Evolutionary conservation across 208 protist species (phyloP).

Genomic region (Leishmania arabica): DNA sequence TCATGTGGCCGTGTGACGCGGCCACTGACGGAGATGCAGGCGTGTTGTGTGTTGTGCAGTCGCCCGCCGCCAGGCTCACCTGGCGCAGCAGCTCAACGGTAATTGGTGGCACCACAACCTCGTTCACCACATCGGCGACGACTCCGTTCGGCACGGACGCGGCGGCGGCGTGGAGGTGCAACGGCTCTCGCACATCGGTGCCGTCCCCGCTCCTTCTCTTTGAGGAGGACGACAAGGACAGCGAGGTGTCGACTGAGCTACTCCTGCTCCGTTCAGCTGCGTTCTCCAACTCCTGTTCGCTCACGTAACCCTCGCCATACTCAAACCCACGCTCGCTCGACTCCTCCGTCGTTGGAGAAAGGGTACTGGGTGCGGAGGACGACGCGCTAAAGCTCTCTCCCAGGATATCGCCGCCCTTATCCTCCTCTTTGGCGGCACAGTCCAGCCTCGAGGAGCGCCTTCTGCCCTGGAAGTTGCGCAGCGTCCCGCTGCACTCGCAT

Average conservation of each 20-base stretch:
- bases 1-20: conserved; percentile 1
- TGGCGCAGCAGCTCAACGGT: conserved; percentile 33
- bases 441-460: background rate
- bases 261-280: background rate
- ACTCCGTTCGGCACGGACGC: background rate
- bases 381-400: background rate
- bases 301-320: conserved; percentile 32
- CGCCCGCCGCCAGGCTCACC: conserved; percentile 7
- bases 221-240: background rate
- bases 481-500: background rate
- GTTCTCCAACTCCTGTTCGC: background rate
- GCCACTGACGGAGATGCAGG: background rate
- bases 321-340: conserved; percentile 22
- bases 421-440: background rate
- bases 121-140: background rate
- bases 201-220: background rate
- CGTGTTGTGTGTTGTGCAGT: background rate
- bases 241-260: background rate
- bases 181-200: background rate
- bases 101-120: conserved; percentile 5
- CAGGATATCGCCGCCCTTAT: background rate
- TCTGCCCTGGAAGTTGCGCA: no score
- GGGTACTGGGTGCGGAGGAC: background rate
- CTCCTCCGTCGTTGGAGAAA: conserved; percentile 20
- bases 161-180: background rate